Evolutionary conservation across 1,284 basidiomycete genomes (phyloP), one percentile per base, ranked within the genome.

Genomic region (Tilletia walkeri): DNA sequence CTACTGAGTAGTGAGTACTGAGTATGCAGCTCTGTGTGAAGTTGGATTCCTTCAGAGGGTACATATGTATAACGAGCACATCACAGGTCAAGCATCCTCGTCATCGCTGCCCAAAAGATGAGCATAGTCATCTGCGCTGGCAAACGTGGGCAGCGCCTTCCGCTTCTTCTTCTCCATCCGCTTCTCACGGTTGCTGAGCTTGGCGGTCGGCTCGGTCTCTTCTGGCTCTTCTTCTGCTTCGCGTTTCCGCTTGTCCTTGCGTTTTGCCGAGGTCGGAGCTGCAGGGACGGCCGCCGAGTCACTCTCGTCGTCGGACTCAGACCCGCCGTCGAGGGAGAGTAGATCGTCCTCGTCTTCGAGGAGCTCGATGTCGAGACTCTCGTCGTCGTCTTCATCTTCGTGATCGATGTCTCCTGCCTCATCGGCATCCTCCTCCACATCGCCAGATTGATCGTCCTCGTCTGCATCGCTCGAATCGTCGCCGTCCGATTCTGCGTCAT

Each of bases 51-150:
- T 30, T 30, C 24, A 30, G 24, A 30, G 24, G 24, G 24, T 30
- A 30, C 24, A 30, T 30, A 30, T 30, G 24, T 30, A 30, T 30
- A 30, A 30, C 24, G 2, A 30, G 24, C 24, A 30, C 24, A 30
- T 30, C 24, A 30, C 24, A 30, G 24, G 24, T 39, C 36, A 63
- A 39, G 76, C 68, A 49, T 75, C 91, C 16, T 83, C 86, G 71
- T 90, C 91, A 81, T 95, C 94, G 75, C 69, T 76, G 30, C 69
- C 78, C 2, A 98, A 94, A 87, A 98, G 87, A 84, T 89, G 91
- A 65, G 92, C 92, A 80, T 96, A 99, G 77, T 97, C 95, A 74
- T 98, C 95, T 75, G 95, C 95, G 81, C 90, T 92, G 1, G 93
- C 95, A 80, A 99, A 97, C 39, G 90, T 91, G 1, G 94, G 94